Percentiles rank a stretch among this genome's conserved stretches.
These are phyloP conservation scores for Dactylellina sp. DNA, from an alignment of 2,329 filamentous ascomycete genomes.

Conservation along the genomic window DNA sequence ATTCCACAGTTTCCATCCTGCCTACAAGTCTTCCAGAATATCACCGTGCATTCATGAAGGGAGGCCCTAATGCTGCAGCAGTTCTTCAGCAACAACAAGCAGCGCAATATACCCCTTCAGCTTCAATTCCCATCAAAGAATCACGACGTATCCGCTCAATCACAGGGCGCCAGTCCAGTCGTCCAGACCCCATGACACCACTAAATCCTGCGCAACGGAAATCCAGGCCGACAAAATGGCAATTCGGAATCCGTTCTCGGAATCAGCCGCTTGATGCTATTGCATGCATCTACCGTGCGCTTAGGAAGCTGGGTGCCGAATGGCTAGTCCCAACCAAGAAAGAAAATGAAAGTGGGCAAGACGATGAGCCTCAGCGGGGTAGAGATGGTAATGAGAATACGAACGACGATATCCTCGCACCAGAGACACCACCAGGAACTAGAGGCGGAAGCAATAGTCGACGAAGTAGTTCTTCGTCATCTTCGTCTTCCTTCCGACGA, in stretches of 20 bases:
- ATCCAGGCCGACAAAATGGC: constrained; percentile 86
- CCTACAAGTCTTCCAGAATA: constrained; percentile 91
- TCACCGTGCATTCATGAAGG: constrained; percentile 89
- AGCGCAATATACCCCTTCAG: constrained; percentile 63
- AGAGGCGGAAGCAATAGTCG: constrained; percentile 56
- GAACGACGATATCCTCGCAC: constrained; percentile 78
- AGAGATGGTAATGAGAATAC: constrained; percentile 60
- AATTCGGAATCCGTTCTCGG: constrained; percentile 94
- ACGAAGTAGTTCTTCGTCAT: constrained; percentile 55
- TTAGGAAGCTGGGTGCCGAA: constrained; percentile 86
- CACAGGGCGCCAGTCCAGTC: constrained; percentile 38
- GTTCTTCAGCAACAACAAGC: constrained; percentile 64
- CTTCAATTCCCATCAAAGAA: constrained; percentile 58
- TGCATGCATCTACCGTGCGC: constrained; percentile 91
- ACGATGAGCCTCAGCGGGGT: constrained; percentile 66
- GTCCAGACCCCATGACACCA: constrained; percentile 55
- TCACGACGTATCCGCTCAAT: constrained; percentile 44
- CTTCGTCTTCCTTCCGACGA: constrained; percentile 60
- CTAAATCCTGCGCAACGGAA: constrained; percentile 37
- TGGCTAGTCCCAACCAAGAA: constrained; percentile 72
- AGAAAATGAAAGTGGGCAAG: constrained; percentile 71
- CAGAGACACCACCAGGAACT: constrained; percentile 61
- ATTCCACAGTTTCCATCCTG: constrained; percentile 85
- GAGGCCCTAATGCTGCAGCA: constrained; percentile 63
- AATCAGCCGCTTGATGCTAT: constrained; percentile 96